Percentiles rank a stretch among this genome's conserved stretches.
phyloP scores from a whole-genome alignment of 371 early-diverging fungal genomes.

The Mucor sp. region DNA sequence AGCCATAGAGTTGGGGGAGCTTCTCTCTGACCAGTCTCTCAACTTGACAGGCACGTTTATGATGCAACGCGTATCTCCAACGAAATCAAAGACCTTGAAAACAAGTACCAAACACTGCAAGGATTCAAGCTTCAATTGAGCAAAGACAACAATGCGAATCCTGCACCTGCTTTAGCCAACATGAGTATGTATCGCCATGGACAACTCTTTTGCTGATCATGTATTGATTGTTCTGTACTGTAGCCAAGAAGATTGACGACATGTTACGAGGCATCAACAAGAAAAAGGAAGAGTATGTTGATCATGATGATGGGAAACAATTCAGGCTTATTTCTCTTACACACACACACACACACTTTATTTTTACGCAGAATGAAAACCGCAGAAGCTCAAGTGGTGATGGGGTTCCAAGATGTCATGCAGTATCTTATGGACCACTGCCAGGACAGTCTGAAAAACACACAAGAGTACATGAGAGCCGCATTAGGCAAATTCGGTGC shows the following conservation, averaged over 20 bases:
- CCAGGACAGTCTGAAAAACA: not conserved
- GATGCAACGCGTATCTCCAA: conserved; percentile 9
- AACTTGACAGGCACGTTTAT: conserved; percentile 9
- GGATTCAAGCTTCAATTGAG: not conserved
- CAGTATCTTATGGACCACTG: not conserved
- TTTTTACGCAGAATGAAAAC: not conserved
- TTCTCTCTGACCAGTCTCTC: too few species aligned
- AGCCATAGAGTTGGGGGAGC: too few species aligned
- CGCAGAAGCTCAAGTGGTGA: not conserved
- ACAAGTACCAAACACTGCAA: not conserved
- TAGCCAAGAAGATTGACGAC: conserved; percentile 4
- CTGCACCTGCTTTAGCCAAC: not conserved
- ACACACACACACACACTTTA: too few species aligned
- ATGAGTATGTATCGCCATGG: conserved; percentile 2
- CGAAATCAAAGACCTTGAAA: conserved; percentile 4
- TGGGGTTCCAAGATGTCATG: not conserved
- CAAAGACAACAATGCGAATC: not conserved
- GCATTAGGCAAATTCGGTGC: not conserved
- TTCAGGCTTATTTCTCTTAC: not conserved
- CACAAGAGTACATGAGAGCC: not conserved
- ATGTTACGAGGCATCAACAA: not conserved
- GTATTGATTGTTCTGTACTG: not conserved
- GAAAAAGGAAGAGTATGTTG: conserved; percentile 6
- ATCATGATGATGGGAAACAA: not conserved
- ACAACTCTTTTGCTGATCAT: not conserved